phyloP scores from a whole-genome alignment of 2,329 filamentous ascomycete genomes.

The Calonectria montana region DNA sequence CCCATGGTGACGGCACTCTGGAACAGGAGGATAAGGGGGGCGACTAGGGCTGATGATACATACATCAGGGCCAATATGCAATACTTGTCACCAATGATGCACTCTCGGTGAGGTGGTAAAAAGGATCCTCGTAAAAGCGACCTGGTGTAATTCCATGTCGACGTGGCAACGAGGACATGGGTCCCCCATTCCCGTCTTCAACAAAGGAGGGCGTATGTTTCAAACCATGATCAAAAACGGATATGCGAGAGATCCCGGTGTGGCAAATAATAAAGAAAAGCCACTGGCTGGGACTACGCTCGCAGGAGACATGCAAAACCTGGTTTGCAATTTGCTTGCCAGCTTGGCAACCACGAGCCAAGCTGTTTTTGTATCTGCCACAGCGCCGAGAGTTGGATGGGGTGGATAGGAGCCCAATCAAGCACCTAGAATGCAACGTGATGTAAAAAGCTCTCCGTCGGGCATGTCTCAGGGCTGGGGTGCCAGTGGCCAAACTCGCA shows the following conservation, averaged over 20 bases:
- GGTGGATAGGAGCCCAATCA: background rate
- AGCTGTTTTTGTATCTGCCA: background rate
- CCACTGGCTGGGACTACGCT: no score
- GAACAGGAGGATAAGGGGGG: background rate
- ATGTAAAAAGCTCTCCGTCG: background rate
- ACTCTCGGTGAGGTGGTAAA: conserved; percentile 8
- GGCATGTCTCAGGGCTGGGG: background rate
- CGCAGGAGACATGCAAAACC: background rate
- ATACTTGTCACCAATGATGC: background rate
- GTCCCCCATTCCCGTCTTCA: background rate
- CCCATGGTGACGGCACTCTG: background rate
- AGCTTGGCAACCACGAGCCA: background rate
- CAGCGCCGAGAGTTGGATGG: background rate
- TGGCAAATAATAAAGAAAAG: background rate
- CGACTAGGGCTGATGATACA: background rate
- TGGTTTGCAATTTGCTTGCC: background rate
- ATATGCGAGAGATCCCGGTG: background rate
- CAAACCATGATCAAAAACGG: background rate
- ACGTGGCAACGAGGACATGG: background rate
- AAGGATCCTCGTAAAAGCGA: background rate
- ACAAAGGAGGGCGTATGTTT: background rate
- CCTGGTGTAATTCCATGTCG: background rate
- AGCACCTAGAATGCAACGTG: background rate
- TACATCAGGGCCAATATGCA: background rate
- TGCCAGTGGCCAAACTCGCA: background rate